Evolutionary conservation across 2,329 filamentous ascomycete genomes (phyloP).

Genomic region (Nigrospora osmanthi): DNA sequence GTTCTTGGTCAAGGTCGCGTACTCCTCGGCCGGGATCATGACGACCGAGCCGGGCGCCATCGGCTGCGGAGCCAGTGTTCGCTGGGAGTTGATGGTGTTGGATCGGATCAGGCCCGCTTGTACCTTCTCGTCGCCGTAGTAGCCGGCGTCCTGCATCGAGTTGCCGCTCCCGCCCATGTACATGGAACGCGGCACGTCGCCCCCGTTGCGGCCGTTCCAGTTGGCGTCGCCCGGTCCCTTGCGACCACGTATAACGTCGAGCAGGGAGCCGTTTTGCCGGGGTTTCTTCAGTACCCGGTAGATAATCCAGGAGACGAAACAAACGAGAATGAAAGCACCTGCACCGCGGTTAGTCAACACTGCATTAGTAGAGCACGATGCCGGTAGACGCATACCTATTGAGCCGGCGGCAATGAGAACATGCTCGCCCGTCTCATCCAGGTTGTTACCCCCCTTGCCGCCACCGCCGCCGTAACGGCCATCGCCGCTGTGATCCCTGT

Average conservation of each 20-base stretch:
- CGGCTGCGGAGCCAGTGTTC: slow-evolving; percentile 9
- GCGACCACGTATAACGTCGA: slow-evolving; percentile 10
- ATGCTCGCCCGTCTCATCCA: slow-evolving; percentile 20
- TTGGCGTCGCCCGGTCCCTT: slow-evolving; percentile 6
- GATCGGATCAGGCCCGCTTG: slow-evolving; percentile 7
- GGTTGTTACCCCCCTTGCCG: background rate
- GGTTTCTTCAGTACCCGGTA: slow-evolving; percentile 30
- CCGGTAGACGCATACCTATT: slow-evolving; percentile 18
- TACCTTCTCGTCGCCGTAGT: slow-evolving; percentile 13
- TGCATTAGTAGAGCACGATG: background rate
- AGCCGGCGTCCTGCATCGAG: slow-evolving; percentile 12
- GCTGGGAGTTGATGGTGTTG: slow-evolving; percentile 8
- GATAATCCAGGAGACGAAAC: slow-evolving; percentile 35
- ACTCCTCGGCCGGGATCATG: slow-evolving; percentile 7
- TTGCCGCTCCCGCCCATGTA: slow-evolving; percentile 12
- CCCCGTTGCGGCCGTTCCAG: slow-evolving; percentile 7
- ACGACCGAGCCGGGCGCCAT: slow-evolving; percentile 5
- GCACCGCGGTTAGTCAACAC: slow-evolving; percentile 2
- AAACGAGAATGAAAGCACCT: slow-evolving; percentile 37
- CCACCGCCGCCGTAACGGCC: too few relatives aligned
- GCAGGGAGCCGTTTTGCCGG: slow-evolving; percentile 8
- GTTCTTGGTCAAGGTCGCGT: slow-evolving; percentile 14
- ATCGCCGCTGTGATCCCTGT: too few relatives aligned
- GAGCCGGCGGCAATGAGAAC: slow-evolving; percentile 25
- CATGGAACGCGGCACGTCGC: slow-evolving; percentile 13